Percentiles rank a stretch among this genome's conserved stretches.
Conservation (phyloP, 768 basidiomycete genomes). For the Tremella fuciformis region DNA sequence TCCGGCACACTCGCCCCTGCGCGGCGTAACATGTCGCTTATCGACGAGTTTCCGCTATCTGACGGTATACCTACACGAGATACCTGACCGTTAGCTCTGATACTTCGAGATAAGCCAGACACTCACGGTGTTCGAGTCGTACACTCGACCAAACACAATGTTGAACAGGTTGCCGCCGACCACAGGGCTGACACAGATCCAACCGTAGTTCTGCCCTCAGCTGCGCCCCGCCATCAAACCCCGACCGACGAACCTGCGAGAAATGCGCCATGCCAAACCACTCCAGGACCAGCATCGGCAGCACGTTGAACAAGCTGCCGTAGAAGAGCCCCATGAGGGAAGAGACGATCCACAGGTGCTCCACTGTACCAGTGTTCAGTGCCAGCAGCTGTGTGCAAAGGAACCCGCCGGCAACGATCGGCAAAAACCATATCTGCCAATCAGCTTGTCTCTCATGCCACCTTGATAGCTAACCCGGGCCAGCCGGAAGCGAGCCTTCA, state of each 20-base stretch:
- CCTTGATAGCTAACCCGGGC: conserved; percentile 29
- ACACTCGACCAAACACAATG: conserved; percentile 73
- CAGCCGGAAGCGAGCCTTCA: conserved; percentile 39
- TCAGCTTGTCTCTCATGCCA: not conserved
- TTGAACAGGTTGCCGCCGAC: conserved; percentile 80
- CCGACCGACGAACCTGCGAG: conserved; percentile 19
- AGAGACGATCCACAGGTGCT: conserved; percentile 65
- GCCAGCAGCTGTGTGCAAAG: conserved; percentile 69
- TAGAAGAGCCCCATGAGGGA: conserved; percentile 65
- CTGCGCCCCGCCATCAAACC: conserved; percentile 38
- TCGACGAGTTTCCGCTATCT: not conserved
- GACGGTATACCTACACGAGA: not conserved
- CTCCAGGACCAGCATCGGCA: conserved; percentile 74
- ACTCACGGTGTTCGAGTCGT: conserved; percentile 66
- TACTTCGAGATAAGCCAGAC: not conserved
- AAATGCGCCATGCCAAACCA: conserved; percentile 71
- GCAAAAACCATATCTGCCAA: conserved; percentile 46
- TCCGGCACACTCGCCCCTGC: conserved; percentile 22
- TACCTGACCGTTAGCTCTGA: not conserved
- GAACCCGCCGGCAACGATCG: conserved; percentile 65
- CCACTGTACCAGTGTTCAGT: conserved; percentile 60
- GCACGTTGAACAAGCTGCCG: conserved; percentile 69
- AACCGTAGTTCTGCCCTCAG: conserved; percentile 73
- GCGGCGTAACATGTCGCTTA: conserved; percentile 3
- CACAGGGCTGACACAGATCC: conserved; percentile 65